phyloP scores from a whole-genome alignment of 2,329 filamentous ascomycete genomes.

The Botryotinia calthae region DNA sequence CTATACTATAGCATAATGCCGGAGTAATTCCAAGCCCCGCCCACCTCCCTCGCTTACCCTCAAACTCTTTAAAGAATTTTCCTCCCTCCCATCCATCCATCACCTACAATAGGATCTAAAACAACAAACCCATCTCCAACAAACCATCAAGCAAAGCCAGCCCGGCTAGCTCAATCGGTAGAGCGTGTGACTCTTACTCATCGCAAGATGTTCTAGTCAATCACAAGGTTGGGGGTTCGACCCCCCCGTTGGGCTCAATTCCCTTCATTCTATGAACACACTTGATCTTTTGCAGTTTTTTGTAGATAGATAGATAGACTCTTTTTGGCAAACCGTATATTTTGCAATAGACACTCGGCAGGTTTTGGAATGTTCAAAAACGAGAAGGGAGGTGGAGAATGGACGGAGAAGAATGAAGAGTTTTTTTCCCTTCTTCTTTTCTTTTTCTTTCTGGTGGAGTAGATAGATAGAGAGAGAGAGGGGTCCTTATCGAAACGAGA shows the following conservation, averaged over 20 bases:
- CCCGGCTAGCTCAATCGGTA: slow-evolving; percentile 38
- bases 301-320: neutral
- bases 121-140: rapidly evolving
- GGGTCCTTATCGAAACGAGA: neutral
- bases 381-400: neutral
- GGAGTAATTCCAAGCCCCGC: neutral
- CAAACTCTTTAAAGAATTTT: neutral
- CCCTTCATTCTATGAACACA: neutral
- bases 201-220: neutral
- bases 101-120: neutral
- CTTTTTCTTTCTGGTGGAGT: neutral
- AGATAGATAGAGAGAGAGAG: neutral
- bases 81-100: neutral
- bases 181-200: slow-evolving; percentile 37
- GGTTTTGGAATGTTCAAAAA: neutral
- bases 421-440: neutral
- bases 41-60: neutral
- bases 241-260: slow-evolving; percentile 11
- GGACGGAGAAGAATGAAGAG: neutral
- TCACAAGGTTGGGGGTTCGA: slow-evolving; percentile 11
- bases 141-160: neutral
- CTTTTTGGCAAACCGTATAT: rapidly evolving
- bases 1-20: neutral
- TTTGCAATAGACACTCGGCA: neutral
- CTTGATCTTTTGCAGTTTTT: neutral